Evolutionary conservation across 2,329 filamentous ascomycete genomes (phyloP), one percentile per base, ranked within the genome.

Genomic region (Xylariaceae sp.): DNA sequence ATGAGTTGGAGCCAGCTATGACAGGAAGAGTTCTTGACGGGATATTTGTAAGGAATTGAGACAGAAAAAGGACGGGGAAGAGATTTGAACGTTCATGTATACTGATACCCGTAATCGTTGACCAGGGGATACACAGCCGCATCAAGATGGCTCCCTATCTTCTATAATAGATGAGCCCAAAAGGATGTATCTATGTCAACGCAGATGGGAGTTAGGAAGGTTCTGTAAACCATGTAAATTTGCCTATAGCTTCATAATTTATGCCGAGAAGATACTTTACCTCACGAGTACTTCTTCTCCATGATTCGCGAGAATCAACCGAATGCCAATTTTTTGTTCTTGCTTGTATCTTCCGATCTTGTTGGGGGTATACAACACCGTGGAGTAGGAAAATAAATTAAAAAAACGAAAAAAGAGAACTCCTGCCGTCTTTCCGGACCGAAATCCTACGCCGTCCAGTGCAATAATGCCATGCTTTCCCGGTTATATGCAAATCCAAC

Each of bases 1-100:
- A 68, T 65, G n/a, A 70, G 67, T 37, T 70, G 67, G 65, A 57
- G 65, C 7, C 44, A 18, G 26, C 62, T 60, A 43, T 40, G 51
- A 18, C 40, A 56, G 26, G 46, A 54, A 18, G 53, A 59, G 50
- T 10, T 65, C 3, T 61, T 40, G 61, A 20, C 12, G 7, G 14
- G 14, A 14, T n/a, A 12, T 7, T 37, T 12, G 14, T 14, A 10
- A 37, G 32, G 7, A 37, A 37, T 16, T 12, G 14, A 37, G 32
- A 37, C 5, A 37, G 6, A 37, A 14, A 16, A 37, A 16, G 32
- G 32, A 3, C 10, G 7, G 32, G 6, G 12, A 16, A 10, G 32
- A 10, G 14, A 16, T 37, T 37, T 16, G 14, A 37, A 3, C 32
- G 32, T 37, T 37, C 14, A 16, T 37, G 6, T 37, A 12, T 37